Base-by-base conservation (phyloP, 148 eudicot genomes). In the Oxyria digyna region DNA sequence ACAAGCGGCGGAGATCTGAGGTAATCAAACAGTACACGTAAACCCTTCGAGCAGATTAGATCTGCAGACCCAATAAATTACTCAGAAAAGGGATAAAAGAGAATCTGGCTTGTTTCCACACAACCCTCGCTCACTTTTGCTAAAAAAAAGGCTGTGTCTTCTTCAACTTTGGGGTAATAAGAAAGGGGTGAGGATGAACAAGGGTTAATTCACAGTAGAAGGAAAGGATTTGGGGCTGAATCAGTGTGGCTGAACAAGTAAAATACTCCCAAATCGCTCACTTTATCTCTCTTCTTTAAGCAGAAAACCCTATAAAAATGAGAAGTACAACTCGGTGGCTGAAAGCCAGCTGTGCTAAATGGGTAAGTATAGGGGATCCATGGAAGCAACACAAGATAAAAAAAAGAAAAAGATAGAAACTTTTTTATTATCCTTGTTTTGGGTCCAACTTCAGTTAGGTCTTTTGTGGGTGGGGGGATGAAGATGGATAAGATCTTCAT, bases 221-320 rank as follows among this genome's bases (percentile, higher is more conserved):
- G 37, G 18, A 59, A 18, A 7, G 37, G 65, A 59, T 59, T 59
- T 59, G 65, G 18, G 18, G 65, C 65, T 59, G 37, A 59, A 59
- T 59, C 65, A 59, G 38, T 59, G 65, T 59, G 65, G 65, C 65
- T 59, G 64, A 57, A 27, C 7, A 57, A 57, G 64, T 57, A 59
- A 57, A 59, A 27, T 59, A 27, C 62, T 52, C 62, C 62, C 62
- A 52, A 52, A 59, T 59, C 65, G 27, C 65, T 31, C 64, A 10
- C 24, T 52, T 52, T 50, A 50, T 50, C 57, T 24, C 35, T 57
- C 35, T 57, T 57, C 37, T 57, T 27, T 29, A 59, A 29, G 65
- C 65, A 59, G 29, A 26, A 59, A 59, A 14, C 9, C 37, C 38
- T 59, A 59, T 59, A 59, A 31, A 59, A 29, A 27, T 59, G 33